phyloP scores from a whole-genome alignment of 2,329 filamentous ascomycete genomes.

The Scorias spongiosa region DNA sequence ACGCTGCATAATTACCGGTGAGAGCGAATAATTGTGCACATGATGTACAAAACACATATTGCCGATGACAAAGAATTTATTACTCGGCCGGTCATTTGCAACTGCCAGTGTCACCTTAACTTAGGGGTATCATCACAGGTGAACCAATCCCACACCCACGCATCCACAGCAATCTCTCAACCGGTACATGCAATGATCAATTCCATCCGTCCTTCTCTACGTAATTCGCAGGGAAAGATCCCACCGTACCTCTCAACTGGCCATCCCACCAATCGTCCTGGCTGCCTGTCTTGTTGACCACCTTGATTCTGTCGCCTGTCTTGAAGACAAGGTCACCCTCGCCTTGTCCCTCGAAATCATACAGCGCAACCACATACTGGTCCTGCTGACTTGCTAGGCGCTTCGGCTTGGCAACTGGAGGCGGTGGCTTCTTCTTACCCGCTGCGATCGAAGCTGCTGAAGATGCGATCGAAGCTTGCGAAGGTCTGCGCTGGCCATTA shows the following conservation, averaged over 20 bases:
- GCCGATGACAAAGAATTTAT: no score
- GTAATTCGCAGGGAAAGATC: conserved; percentile 75
- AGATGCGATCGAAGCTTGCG: conserved; percentile 9
- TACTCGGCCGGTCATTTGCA: no score
- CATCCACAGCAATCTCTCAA: no score
- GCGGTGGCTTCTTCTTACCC: conserved; percentile 55
- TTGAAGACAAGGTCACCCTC: conserved; percentile 57
- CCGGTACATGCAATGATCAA: not conserved
- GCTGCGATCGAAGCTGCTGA: conserved; percentile 18
- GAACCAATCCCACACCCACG: no score
- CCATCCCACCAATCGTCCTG: conserved; percentile 84
- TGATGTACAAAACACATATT: no score
- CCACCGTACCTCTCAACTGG: conserved; percentile 51
- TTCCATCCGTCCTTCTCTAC: conserved; percentile 6
- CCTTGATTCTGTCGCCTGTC: conserved; percentile 62
- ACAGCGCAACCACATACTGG: conserved; percentile 45
- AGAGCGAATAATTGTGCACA: no score
- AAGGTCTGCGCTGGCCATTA: conserved; percentile 15
- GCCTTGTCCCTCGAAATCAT: conserved; percentile 57
- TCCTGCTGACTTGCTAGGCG: conserved; percentile 33
- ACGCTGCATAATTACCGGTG: no score
- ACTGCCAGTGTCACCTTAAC: no score
- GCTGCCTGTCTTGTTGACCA: conserved; percentile 63
- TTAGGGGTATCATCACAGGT: no score
- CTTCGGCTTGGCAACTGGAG: conserved; percentile 43